Evolutionary conservation across 352 stramenopile species (phyloP), one percentile per base, ranked within the genome.

Genomic region (Phytophthora chlamydospora): DNA sequence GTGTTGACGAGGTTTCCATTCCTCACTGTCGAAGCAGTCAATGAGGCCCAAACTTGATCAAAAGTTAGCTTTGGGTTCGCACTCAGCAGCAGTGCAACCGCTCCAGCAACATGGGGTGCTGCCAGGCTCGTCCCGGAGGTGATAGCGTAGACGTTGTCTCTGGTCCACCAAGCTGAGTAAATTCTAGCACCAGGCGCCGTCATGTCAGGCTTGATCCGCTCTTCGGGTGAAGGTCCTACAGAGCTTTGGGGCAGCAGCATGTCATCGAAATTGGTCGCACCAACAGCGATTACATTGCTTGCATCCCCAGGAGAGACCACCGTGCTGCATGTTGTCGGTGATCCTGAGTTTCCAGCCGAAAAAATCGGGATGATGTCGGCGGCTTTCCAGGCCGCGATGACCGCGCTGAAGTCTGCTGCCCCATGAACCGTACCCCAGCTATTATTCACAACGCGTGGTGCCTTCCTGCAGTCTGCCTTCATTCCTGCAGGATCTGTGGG

Each of bases 111-210:
- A 39, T 85, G 73, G 13, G 75, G 75, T 17, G 70, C 44, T 40
- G 77, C 75, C 75, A 83, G 83, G 34, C 71, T 82, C 16, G 77
- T 87, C 27, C 77, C 77, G 1, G 75, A 83, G 13, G 66, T 59
- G 55, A 70, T 58, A 17, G 39, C 39, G 46, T 82, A 87, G 4
- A 60, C 45, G 9, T 62, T 61, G 42, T 86, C 75, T 57, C 48
- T 51, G 43, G 65, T 78, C 35, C 62, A 58, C 48, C 58, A 71
- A 1, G 75, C 71, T 12, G 75, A 82, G 45, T 70, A 64, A 40
- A 85, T 67, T 35, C 48, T 44, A 5, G 48, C 46, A 2, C 75
- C 77, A 10, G 74, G 76, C 14, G 77, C 77, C 6, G 66, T 59
- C n/a, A 87, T 42, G 13, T 87, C 72, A 3, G 77, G 77, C 54